Evolutionary conservation across 768 basidiomycete species (phyloP).

Genomic region (Pleurotus platypus): DNA sequence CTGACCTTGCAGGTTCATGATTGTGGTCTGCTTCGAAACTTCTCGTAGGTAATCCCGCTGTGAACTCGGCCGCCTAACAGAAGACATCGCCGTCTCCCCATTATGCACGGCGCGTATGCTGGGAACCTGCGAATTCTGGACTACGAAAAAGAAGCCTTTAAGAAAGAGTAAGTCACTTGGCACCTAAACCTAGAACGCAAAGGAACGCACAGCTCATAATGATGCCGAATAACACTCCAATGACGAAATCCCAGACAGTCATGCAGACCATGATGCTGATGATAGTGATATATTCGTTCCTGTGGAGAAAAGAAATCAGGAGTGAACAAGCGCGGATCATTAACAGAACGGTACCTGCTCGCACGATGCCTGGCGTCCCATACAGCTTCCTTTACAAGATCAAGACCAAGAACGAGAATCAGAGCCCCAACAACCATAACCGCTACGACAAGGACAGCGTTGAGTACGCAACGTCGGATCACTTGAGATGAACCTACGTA

Average conservation of each 20-base stretch:
- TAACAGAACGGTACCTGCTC: constrained; percentile 47
- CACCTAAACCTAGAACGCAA: neutral
- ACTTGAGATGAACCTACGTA: constrained; percentile 57
- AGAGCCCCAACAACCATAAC: constrained; percentile 89
- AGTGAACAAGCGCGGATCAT: neutral
- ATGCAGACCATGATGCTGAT: constrained; percentile 85
- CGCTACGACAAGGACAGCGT: constrained; percentile 39
- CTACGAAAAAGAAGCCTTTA: constrained; percentile 91
- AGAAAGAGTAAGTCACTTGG: neutral
- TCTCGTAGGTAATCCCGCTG: constrained; percentile 91
- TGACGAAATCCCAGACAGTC: constrained; percentile 93
- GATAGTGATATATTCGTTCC: constrained; percentile 80
- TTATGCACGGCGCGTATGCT: constrained; percentile 84
- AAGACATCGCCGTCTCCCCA: constrained; percentile 83
- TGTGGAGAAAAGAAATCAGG: constrained; percentile 21
- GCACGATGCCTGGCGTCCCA: constrained; percentile 95
- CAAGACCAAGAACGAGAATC: constrained; percentile 92
- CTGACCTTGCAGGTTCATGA: constrained; percentile 81
- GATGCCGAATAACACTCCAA: constrained; percentile 90
- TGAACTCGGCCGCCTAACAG: constrained; percentile 83
- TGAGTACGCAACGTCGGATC: neutral
- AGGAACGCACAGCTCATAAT: constrained; percentile 73
- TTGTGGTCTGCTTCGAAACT: constrained; percentile 86
- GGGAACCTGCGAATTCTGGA: constrained; percentile 83
- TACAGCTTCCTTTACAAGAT: constrained; percentile 90